These are phyloP conservation scores for Primulina huaijiensis DNA, from an alignment of 257 asterid genomes.

Conservation along the genomic window DNA sequence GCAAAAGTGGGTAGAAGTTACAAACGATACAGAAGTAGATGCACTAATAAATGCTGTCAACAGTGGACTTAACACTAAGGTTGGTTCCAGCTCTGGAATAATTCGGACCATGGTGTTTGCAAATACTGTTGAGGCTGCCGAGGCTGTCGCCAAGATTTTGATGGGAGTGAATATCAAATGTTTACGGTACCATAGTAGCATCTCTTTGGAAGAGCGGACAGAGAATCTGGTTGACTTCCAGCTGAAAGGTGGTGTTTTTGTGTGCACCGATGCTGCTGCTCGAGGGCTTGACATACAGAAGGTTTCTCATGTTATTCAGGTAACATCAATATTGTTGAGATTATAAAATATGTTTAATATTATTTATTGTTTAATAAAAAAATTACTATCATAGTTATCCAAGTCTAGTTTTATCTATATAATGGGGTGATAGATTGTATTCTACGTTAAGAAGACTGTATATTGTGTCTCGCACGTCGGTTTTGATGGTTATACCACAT, in stretches of 20 bases:
- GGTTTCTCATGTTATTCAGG: conserved; percentile 96
- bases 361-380: neutral
- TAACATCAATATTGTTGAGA: conserved; percentile 19
- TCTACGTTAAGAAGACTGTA: neutral
- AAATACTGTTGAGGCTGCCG: conserved; percentile 93
- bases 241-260: conserved; percentile 87
- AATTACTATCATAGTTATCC: neutral
- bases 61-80: conserved; percentile 33
- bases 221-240: conserved; percentile 67
- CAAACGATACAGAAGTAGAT: conserved; percentile 68
- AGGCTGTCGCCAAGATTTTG: conserved; percentile 71
- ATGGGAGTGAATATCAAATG: conserved; percentile 59
- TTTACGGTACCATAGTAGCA: conserved; percentile 67
- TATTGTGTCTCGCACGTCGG: neutral
- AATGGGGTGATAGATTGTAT: neutral
- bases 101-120: conserved; percentile 87
- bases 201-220: conserved; percentile 74
- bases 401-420: neutral
- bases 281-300: conserved; percentile 92
- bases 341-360: neutral
- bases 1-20: conserved; percentile 88
- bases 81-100: conserved; percentile 35
- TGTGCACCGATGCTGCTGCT: conserved; percentile 97
- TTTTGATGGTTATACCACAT: neutral
- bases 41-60: conserved; percentile 69